Evolutionary conservation across 2,329 filamentous ascomycete genomes (phyloP).

Genomic region (Apiospora phragmitis): DNA sequence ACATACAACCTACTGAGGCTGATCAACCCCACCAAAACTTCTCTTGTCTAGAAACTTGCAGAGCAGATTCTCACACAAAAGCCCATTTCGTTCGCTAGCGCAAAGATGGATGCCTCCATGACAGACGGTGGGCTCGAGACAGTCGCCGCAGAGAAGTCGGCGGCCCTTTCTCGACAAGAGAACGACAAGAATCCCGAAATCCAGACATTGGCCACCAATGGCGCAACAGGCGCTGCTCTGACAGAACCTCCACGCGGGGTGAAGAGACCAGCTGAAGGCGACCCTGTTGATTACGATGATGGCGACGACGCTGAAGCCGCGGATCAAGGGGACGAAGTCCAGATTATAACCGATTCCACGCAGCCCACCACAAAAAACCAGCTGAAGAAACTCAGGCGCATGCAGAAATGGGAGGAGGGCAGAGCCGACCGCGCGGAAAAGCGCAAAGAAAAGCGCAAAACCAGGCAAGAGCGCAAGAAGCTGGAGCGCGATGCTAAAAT

Average conservation of each 20-base stretch:
- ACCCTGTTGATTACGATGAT: slow-evolving; percentile 60
- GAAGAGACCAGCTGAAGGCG: slow-evolving; percentile 43
- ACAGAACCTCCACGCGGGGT: slow-evolving; percentile 14
- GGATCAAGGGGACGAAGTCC: slow-evolving; percentile 53
- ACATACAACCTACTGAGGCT: background rate
- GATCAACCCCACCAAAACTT: background rate
- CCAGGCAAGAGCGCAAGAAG: slow-evolving; percentile 48
- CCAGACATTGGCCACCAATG: background rate
- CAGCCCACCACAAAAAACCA: slow-evolving; percentile 65
- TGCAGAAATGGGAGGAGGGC: slow-evolving; percentile 74
- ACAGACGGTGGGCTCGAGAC: slow-evolving; percentile 13
- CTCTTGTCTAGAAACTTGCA: background rate
- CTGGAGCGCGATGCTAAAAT: slow-evolving; percentile 50
- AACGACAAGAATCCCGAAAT: slow-evolving; percentile 16
- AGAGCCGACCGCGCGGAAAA: slow-evolving; percentile 51
- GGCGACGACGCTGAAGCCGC: slow-evolving; percentile 39
- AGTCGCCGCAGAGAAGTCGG: slow-evolving; percentile 14
- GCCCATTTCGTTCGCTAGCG: background rate
- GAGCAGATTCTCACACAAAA: background rate
- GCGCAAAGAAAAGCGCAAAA: slow-evolving; percentile 56
- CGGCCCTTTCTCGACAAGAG: slow-evolving; percentile 15
- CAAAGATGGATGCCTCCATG: background rate
- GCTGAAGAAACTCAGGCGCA: slow-evolving; percentile 73
- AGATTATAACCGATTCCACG: slow-evolving; percentile 35
- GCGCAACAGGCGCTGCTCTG: slow-evolving; percentile 5